Evolutionary conservation across 768 basidiomycete genomes (phyloP), one percentile per base, ranked within the genome.

Genomic region (Suillus fuscotomentosus): DNA sequence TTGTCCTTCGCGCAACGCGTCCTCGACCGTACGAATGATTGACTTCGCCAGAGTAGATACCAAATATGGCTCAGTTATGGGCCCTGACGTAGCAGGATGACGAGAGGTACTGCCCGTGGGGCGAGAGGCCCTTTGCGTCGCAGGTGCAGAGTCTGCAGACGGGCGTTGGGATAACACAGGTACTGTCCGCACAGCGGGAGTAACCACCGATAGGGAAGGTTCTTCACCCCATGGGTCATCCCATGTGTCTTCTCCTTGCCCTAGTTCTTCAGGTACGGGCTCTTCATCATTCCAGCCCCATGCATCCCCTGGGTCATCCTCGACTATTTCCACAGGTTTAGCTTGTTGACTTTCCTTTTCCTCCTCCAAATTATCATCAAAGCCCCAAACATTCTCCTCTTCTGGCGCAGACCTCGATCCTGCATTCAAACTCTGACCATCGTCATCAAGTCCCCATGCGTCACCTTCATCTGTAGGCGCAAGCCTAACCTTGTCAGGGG

Each of bases 281-380:
- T 75, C 79, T 38, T 86, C 86, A 48, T 87, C 86, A 45, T 91
- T 87, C 87, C 87, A 92, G 3, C 88, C 92, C 92, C 92, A 94
- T 0, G 90, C 86, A 68, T 89, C 87, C 17, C 75, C 78, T 10
- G 85, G 75, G 67, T 85, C 83, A 15, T 70, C 71, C 10, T 69
- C 68, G 3, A 38, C 68, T 5, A 43, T 66, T 11, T 60, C 68
- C 42, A 27, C 65, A 6, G 68, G 64, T 42, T 66, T 71, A 6
- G 65, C 62, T 59, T 73, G 73, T 39, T 65, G 59, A 53, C 65
- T 56, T 24, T 66, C 63, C 6, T 54, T 67, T 15, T 73, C 74
- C 45, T 69, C 70, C 27, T 72, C 72, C 10, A 73, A 60, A 36
- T 82, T 82, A 63, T 86, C 85, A 56, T 87, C 84, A 54, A 87